phyloP scores from a whole-genome alignment of 163 green algal genomes.

The Coccomyxa subellipsoidea region DNA sequence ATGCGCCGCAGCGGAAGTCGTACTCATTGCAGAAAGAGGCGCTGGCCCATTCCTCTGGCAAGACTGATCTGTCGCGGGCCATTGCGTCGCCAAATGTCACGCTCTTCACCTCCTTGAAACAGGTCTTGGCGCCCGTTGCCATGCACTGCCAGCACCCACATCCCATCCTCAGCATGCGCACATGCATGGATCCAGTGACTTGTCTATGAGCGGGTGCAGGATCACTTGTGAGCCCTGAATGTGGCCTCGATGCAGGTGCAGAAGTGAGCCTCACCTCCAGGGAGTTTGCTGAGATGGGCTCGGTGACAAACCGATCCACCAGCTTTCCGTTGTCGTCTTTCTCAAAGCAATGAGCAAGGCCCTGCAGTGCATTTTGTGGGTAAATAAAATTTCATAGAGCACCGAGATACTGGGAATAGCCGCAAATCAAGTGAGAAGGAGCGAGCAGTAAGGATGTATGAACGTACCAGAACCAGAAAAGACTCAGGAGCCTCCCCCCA shows the following conservation, averaged over 20 bases:
- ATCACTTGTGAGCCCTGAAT: too few relatives aligned
- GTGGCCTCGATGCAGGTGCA: too few relatives aligned
- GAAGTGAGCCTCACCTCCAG: constrained; percentile 55
- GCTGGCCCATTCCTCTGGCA: constrained; percentile 66
- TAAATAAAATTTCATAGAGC: too few relatives aligned
- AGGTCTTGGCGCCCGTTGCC: constrained; percentile 75
- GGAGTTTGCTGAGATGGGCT: constrained; percentile 75
- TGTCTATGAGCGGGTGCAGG: too few relatives aligned
- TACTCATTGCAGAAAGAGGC: constrained; percentile 77
- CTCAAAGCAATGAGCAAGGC: constrained; percentile 81
- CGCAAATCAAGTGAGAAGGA: too few relatives aligned
- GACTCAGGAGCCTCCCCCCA: background rate
- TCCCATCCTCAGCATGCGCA: background rate
- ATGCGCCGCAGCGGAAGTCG: constrained; percentile 68
- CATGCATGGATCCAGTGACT: too few relatives aligned
- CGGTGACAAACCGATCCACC: constrained; percentile 67
- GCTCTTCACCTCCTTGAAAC: constrained; percentile 67
- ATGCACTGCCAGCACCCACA: constrained; percentile 50
- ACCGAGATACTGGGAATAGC: too few relatives aligned
- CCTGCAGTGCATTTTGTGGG: constrained; percentile 37
- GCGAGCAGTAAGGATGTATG: too few relatives aligned
- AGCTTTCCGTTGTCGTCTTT: constrained; percentile 71
- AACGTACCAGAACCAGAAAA: background rate
- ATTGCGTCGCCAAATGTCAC: constrained; percentile 59
- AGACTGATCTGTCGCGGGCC: constrained; percentile 35